A percentile compares a stretch with the other conserved stretches of the same genome.
These are phyloP conservation scores for Pelargonium nanum DNA, from an alignment of 345 rosid genomes.

Conservation along the genomic window DNA sequence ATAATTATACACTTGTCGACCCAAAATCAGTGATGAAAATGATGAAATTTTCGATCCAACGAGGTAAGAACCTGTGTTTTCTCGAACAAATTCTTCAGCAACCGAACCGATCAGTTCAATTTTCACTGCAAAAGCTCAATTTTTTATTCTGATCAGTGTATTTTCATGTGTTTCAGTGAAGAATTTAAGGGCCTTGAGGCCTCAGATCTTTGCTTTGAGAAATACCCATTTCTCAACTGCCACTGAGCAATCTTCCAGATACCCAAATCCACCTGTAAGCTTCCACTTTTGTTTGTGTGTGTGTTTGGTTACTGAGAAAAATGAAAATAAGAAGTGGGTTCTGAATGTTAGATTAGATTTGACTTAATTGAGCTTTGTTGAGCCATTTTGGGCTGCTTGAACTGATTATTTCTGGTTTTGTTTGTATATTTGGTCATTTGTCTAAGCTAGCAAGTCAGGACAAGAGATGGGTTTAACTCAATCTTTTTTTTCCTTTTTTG, in stretches of 20 bases:
- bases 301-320: background rate
- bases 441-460: too few species aligned
- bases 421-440: background rate
- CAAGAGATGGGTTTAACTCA: background rate
- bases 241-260: slow-evolving; percentile 36
- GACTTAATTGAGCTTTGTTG: too few species aligned
- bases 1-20: background rate
- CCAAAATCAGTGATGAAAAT: background rate
- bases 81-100: background rate
- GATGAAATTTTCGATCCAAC: background rate
- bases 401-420: too few species aligned
- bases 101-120: background rate
- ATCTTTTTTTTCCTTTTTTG: background rate
- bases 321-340: background rate
- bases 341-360: background rate
- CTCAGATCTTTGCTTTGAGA: slow-evolving; percentile 28
- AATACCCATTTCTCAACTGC: slow-evolving; percentile 43
- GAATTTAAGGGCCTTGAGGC: slow-evolving; percentile 38
- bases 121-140: slow-evolving; percentile 1
- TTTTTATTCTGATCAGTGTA: background rate
- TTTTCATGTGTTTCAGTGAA: slow-evolving; percentile 32
- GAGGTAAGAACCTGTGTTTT: slow-evolving; percentile 1
- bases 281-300: background rate
- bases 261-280: slow-evolving; percentile 39
- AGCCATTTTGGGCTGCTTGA: too few species aligned